Evolutionary conservation across 225 moss, liverwort and hornwort species (phyloP), one percentile per base, ranked within the genome.

Genomic region (Asterella californica): DNA sequence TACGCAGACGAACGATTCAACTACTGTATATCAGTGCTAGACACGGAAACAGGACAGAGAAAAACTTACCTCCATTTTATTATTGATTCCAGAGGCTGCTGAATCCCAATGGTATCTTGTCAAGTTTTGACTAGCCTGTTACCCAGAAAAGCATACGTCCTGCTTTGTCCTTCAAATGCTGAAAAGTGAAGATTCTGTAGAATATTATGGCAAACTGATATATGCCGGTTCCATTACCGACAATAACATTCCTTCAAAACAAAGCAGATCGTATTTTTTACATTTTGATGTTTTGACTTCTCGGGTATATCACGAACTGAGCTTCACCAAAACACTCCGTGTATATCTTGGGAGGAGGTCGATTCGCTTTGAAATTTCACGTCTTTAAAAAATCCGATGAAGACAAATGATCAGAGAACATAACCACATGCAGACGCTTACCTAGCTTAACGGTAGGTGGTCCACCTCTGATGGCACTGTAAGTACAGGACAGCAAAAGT

Each of bases 371-470:
- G n/a, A 17, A 15, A 37, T 2, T 33, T 67, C 21, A 37, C 2
- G 42, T 21, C 45, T 45, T 46, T 70, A 1, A 15, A 4, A 4
- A 22, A 25, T 22, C 15, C 15, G 2, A 14, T 15, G 34, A 33
- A 65, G 32, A 33, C 32, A 10, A 63, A 10, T 11, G 32, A 65
- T 32, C 10, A 65, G 32, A 27, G 33, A 33, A 65, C 32, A 52
- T 38, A n/a, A 62, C 29, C 62, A 29, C 62, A n/a, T 62, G n/a
- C 62, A 70, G 17, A 2, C 30, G 10, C 81, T 29, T 87, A 94
- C 97, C 92, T 99, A n/a, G n/a, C n/a, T n/a, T 99, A 72, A 99
- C 97, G 25, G 90, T 89, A 72, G 97, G 94, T 48, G 97, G 97
- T 50, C 97, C 97, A 77, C 91, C 97, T 88, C 76, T 86, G 46